These are phyloP conservation scores for Vinca minor DNA, from an alignment of 257 asterid genomes.

Conservation along the genomic window DNA sequence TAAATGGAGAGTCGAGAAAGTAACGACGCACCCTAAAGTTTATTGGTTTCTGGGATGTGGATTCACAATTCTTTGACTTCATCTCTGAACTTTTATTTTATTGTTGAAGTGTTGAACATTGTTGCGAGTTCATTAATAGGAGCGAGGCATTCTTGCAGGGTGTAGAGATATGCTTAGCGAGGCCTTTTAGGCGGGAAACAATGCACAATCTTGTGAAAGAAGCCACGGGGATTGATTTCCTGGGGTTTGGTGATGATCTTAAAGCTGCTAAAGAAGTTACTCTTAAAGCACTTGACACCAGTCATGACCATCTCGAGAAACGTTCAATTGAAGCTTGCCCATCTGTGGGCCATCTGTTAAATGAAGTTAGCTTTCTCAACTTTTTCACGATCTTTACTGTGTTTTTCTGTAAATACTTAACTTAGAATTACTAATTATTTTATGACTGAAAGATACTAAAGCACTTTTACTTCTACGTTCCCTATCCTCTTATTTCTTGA, in stretches of 20 bases:
- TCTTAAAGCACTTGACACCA: slow-evolving; percentile 30
- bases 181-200: slow-evolving; percentile 97
- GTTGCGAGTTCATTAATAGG: slow-evolving; percentile 1
- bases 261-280: slow-evolving; percentile 53
- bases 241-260: slow-evolving; percentile 49
- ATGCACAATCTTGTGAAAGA: slow-evolving; percentile 95
- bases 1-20: neutral
- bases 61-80: neutral
- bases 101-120: no score
- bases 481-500: slow-evolving; percentile 10
- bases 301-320: slow-evolving; percentile 33
- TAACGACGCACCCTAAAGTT: neutral
- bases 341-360: slow-evolving; percentile 74
- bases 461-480: neutral
- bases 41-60: neutral
- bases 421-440: slow-evolving; percentile 2
- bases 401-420: neutral
- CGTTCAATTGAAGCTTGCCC: slow-evolving; percentile 60
- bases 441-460: neutral
- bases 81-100: neutral
- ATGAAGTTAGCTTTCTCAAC: slow-evolving; percentile 47
- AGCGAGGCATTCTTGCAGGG: slow-evolving; percentile 41
- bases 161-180: slow-evolving; percentile 71
- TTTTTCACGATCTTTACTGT: slow-evolving; percentile 8
- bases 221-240: slow-evolving; percentile 73